Evolutionary conservation across 257 asterid species (phyloP), one percentile per base, ranked within the genome.

Genomic region (Solanum appendiculatum): DNA sequence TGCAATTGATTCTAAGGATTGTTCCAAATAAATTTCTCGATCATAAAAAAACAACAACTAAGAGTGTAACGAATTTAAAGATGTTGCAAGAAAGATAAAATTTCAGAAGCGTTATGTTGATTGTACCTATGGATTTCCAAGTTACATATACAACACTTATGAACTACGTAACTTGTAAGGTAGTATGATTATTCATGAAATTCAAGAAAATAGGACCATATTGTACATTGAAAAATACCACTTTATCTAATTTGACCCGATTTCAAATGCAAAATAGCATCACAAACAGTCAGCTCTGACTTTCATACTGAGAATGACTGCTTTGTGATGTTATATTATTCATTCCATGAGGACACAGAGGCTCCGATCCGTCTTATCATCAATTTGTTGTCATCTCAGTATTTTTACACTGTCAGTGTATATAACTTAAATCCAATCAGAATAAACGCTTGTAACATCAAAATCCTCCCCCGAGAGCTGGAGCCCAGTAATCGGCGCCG

Each of bases 401-500:
- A 21, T 11, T 46, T 78, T 29, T 7, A 2, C 6, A 42, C 31
- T 44, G 87, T 77, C 33, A n/a, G 88, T 16, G 36, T 51, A 86
- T 86, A 70, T 15, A 54, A 48, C 88, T 36, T 63, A 37, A 87
- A 80, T 46, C 6, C 85, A 16, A 80, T 27, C 40, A 27, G n/a
- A 40, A 20, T 42, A 77, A 39, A n/a, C 6, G 3, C 25, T 15
- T 2, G 64, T 44, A 44, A 80, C 29, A 29, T 83, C 86, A 91
- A 90, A 91, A 91, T 12, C 92, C 93, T 85, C 93, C 91, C 2
- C 92, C 92, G 0, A 89, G 91, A 42, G 93, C 88, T 1, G 93
- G 91, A 77, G 95, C 92, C 87, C 90, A 91, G 89, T 87, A 91
- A 80, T 91, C 92, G n/a, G 91, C 98, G 7, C 94, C 98, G 23